Conservation (phyloP, 2,329 filamentous ascomycete species). For the Leptosphaerulina australis region DNA sequence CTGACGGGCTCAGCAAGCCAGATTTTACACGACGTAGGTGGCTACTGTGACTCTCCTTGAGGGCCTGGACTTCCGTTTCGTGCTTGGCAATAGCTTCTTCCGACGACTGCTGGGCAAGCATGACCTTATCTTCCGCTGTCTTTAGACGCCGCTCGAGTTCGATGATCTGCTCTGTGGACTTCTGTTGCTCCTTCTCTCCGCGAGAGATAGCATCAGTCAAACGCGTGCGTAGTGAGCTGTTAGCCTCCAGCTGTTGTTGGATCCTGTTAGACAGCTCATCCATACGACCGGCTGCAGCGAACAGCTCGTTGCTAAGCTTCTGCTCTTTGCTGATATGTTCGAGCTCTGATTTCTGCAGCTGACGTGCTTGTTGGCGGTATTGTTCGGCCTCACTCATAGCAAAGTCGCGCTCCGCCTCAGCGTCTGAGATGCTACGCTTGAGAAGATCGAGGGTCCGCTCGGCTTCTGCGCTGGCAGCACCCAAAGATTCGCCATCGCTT, state of each 20-base stretch:
- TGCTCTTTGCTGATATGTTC: slow-evolving; percentile 64
- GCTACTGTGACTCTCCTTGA: slow-evolving; percentile 77
- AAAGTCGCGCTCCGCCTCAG: slow-evolving; percentile 74
- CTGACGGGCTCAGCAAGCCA: slow-evolving; percentile 54
- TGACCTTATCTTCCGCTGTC: slow-evolving; percentile 80
- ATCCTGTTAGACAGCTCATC: slow-evolving; percentile 82
- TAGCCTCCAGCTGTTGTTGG: slow-evolving; percentile 77
- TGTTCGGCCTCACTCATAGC: slow-evolving; percentile 68
- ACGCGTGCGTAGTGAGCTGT: slow-evolving; percentile 74
- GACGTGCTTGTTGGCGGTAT: slow-evolving; percentile 66
- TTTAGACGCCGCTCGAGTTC: slow-evolving; percentile 81
- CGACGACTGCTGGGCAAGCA: slow-evolving; percentile 80
- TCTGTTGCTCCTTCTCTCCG: slow-evolving; percentile 81
- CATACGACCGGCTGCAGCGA: slow-evolving; percentile 74
- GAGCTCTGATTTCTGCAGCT: slow-evolving; percentile 63
- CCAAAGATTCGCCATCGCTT: slow-evolving; percentile 52
- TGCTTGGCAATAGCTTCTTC: slow-evolving; percentile 83
- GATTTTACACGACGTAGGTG: slow-evolving; percentile 76
- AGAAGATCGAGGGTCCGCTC: slow-evolving; percentile 68
- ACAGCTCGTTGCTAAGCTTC: slow-evolving; percentile 71
- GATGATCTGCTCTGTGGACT: slow-evolving; percentile 81
- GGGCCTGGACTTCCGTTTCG: slow-evolving; percentile 78
- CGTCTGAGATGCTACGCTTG: slow-evolving; percentile 70
- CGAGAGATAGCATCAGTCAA: slow-evolving; percentile 79
- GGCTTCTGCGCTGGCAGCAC: slow-evolving; percentile 56